Conservation (phyloP, 768 basidiomycete species). For the Mycena filopes region DNA sequence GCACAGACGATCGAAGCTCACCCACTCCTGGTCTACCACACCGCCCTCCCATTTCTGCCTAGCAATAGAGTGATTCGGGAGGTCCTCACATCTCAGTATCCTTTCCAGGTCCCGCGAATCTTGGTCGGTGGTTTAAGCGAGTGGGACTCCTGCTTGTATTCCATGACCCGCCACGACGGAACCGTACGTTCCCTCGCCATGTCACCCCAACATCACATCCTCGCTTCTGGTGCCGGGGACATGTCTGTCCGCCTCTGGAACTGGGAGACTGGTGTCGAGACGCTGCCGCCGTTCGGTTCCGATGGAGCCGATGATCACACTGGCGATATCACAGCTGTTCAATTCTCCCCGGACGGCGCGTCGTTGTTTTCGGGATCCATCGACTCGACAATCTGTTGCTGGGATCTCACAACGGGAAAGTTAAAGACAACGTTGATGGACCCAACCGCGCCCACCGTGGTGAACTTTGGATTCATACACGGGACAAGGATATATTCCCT, state of each 20-base stretch:
- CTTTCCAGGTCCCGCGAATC: background rate
- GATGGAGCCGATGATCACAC: background rate
- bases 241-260: background rate
- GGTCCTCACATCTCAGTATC: too few relatives aligned
- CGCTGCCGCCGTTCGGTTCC: background rate
- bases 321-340: background rate
- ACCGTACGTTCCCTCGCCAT: background rate
- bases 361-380: background rate
- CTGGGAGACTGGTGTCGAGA: background rate
- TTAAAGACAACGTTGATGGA: background rate
- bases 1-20: background rate
- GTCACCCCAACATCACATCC: too few relatives aligned
- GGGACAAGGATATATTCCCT: background rate
- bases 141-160: background rate
- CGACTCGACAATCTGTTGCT: background rate
- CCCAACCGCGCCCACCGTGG: background rate
- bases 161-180: background rate
- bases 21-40: conserved; percentile 9
- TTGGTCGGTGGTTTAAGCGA: background rate
- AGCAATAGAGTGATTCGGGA: background rate
- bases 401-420: background rate
- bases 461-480: background rate
- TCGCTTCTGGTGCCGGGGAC: background rate
- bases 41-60: conserved; percentile 1
- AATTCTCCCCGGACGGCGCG: background rate